Base-by-base conservation (phyloP, 345 rosid species). In the Hypericum perforatum region DNA sequence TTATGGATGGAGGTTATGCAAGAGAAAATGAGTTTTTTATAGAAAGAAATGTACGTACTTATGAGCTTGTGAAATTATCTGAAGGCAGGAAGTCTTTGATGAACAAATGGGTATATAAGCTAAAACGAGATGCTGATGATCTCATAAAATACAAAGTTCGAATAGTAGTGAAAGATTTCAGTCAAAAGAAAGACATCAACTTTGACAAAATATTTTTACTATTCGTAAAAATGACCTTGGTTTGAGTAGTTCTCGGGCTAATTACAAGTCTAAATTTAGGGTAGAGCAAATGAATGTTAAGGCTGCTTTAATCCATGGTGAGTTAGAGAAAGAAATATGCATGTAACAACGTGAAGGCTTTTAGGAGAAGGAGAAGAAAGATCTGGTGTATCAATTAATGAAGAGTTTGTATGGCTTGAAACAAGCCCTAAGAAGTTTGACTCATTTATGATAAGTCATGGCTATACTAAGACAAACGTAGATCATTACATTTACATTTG, bases 351-450 rank as follows among this genome's bases (percentile, higher is more conserved):
- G 1, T 8, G 14, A 45, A 45, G 49, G 2, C 7, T 45, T 45
- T 45, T 11, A 45, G 13, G 49, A 8, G 5, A 2, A 45, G 13
- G 49, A 13, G 3, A 45, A 45, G 13, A n/a, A n/a, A n/a, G n/a
- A n/a, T n/a, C n/a, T n/a, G 49, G 52, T 48, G 6, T 48, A 36
- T 7, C 14, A 48, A 11, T 22, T 48, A 7, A 48, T 6, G 52
- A 48, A 12, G n/a, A n/a, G n/a, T n/a, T 22, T 48, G 22, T 48
- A 48, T 48, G 52, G 52, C 0, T 22, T 48, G 36, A 48, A 48
- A 16, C 29, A 47, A 10, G 52, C 52, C 5, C 52, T 14, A 4
- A 22, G 6, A 48, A 48, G 29, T 48, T 48, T 48, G 52, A 48
- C 7, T 48, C 52, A n/a, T 13, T 48, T 14, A 6, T 48, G 1